Evolutionary conservation across 2,329 filamentous ascomycete species (phyloP), one percentile per base, ranked within the genome.

Genomic region (Fusarium sulawesiense): DNA sequence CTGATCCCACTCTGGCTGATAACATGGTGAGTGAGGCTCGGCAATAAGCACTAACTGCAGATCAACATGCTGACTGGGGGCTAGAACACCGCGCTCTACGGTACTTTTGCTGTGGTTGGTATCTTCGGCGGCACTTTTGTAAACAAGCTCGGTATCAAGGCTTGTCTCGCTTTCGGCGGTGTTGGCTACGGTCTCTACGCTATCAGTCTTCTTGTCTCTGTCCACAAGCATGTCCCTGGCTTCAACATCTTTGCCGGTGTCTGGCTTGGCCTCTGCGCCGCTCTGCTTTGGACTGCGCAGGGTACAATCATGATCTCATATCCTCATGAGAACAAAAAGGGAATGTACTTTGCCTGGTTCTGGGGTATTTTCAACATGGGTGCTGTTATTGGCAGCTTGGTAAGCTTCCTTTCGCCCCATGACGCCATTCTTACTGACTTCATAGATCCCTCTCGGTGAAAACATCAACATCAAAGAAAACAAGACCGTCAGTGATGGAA

Each of bases 361-460:
- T 97, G 94, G 94, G 90, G 94, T 78, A 97, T 98, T 76, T 98
- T 97, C 86, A 97, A 97, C 81, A 81, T 96, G 65, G 94, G 94
- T 71, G 94, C 90, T 76, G 94, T 97, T 65, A 93, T 98, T 79
- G 94, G 94, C 66, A 90, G 91, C 75, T 79, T 90, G 77, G 82
- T 85, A 78, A 70, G 81, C 75, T 12, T 9, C 21, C 21, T 23
- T 23, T 23, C 21, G 21, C 21, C 21, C 21, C 21, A 23, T 23
- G 21, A 23, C 21, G 21, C 21, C 21, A 23, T 23, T 23, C 21
- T 4, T 16, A 11, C 56, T 69, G n/a, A 60, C 29, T 12, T n/a
- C 60, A 63, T 89, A 80, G 92, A 81, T 85, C 80, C 68, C 85
- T 78, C 64, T 75, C 1, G 73, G 73, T 9, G 60, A 75, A 44